phyloP scores from a whole-genome alignment of 495 filamentous ascomycete species.

The Penicillium antarcticum region DNA sequence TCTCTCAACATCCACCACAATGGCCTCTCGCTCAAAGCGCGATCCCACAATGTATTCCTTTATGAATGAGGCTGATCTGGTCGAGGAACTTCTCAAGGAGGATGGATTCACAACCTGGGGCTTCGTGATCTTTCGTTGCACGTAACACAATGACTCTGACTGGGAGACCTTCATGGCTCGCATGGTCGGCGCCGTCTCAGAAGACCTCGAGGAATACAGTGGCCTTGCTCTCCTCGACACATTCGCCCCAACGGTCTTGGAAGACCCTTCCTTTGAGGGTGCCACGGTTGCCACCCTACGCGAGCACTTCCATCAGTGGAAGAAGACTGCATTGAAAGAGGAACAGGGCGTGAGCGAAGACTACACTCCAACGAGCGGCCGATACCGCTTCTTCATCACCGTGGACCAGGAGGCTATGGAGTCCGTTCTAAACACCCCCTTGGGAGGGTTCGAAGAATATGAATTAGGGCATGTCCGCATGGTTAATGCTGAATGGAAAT shows the following conservation, averaged over 20 bases:
- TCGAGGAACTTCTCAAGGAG: constrained; percentile 18
- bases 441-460: background rate
- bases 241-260: constrained; percentile 26
- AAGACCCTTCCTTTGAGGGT: constrained; percentile 28
- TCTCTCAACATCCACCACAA: background rate
- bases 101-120: constrained; percentile 22
- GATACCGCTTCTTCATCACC: constrained; percentile 25
- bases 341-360: constrained; percentile 11
- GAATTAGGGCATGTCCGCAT: constrained; percentile 18
- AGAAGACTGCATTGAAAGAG: constrained; percentile 8
- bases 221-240: constrained; percentile 27
- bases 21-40: background rate
- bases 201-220: constrained; percentile 15
- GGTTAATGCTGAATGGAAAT: constrained; percentile 17
- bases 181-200: constrained; percentile 7
- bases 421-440: constrained; percentile 17
- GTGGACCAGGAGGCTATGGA: constrained; percentile 26
- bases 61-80: constrained; percentile 16
- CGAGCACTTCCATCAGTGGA: constrained; percentile 27
- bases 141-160: constrained; percentile 26
- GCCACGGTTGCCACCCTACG: constrained; percentile 19
- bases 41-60: background rate
- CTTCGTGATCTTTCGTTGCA: constrained; percentile 32
- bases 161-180: constrained; percentile 23
- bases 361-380: background rate